Evolutionary conservation across 257 asterid genomes (phyloP), one percentile per base, ranked within the genome.

Genomic region (Forsythia viridissima): DNA sequence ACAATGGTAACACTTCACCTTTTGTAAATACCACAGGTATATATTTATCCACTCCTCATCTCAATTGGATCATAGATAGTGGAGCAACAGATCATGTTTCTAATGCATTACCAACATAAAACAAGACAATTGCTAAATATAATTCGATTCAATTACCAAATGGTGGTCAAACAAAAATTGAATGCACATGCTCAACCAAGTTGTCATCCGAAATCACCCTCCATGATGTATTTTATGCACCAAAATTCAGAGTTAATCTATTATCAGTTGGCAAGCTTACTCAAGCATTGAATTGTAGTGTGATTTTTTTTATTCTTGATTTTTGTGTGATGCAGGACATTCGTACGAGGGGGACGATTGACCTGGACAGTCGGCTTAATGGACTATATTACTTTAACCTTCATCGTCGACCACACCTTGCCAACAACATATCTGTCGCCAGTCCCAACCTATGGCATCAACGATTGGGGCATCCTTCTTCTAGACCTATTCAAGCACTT

Each of bases 321-420:
- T 79, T 4, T 41, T 72, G 59, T 71, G 39, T 78, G 36, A 71
- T 71, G 51, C 77, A 71, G 1, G 82, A 42, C 77, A 55, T 40
- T 11, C 20, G 8, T 65, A 71, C 20, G 24, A 73, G 20, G 74
- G 70, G 0, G 59, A 16, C 2, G 78, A 42, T 72, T 63, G 70
- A 52, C 18, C 55, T 11, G 68, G 78, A 79, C 39, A 65, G 42
- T 3, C 13, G 13, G 41, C 15, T 10, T 18, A 16, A 67, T 63
- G 77, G 73, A 24, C 24, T 71, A n/a, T 72, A 61, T 40, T 57
- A 51, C 40, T 12, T 63, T 5, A 38, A 20, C 55, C 59, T 30
- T 4, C 75, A 71, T 4, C 75, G 24, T 16, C 37, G 40, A 40
- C 55, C 10, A 71, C 24, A 13, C 24, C 16, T 71, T 48, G n/a